Evolutionary conservation across 2,329 filamentous ascomycete species (phyloP), one percentile per base, ranked within the genome.

Genomic region (Samsoniella hepiali): DNA sequence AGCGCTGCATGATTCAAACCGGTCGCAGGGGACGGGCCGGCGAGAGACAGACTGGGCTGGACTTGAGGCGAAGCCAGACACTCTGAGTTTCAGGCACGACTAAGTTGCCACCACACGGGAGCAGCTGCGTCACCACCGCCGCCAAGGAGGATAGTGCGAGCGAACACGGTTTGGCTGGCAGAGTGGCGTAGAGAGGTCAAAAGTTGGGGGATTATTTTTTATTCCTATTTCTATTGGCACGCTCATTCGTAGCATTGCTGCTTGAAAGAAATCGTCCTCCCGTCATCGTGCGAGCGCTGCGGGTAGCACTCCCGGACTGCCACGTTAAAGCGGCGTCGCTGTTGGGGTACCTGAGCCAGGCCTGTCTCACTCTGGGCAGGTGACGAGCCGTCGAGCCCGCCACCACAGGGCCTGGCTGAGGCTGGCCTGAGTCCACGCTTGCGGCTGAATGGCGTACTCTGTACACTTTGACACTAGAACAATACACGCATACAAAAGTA

Each of bases 361-460:
- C 15, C 17, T 58, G 58, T 60, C 47, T 60, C 58, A 60, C 58
- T 40, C 32, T 51, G 49, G 32, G 34, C 58, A 60, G 58, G 47
- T 60, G 58, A 60, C 47, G 27, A 51, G 31, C 32, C 36, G 22
- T 22, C 22, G 22, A 22, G 22, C 22, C 22, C 22, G 22, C 22
- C 9, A 22, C 40, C 7, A 47, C 34, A 17, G 47, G n/a, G 40
- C 42, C 38, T 58, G 27, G 31, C 27, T 44, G 56, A 42, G 27
- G 31, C 27, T 44, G 56, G 56, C 11, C 38, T 27, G 58, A 53
- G 22, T 44, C 36, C 36, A 53, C 13, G 55, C 44, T 58, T 63
- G 53, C 54, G 54, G 61, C 47, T 58, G 53, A 60, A 2, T 5
- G 2, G 8, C 4, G 61, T 63, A 63, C n/a, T n/a, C 5, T 38